Conservation (phyloP, 805 yeast species). For the Metschnikowia borealis region DNA sequence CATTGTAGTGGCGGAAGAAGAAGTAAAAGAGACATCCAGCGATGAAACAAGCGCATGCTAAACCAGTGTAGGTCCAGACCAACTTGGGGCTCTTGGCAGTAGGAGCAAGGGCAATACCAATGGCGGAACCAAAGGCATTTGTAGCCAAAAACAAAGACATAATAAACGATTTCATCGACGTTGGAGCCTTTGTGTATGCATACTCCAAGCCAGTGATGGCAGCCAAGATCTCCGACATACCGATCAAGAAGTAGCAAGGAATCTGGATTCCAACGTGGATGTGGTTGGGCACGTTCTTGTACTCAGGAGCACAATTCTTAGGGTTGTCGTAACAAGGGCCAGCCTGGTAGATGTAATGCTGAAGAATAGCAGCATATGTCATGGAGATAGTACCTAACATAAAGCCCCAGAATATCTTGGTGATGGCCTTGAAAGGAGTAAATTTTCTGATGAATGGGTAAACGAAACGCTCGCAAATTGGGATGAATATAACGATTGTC, state of each 20-base stretch:
- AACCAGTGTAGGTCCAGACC: constrained; percentile 63
- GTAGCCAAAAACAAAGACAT: constrained; percentile 55
- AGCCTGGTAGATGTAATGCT: constrained; percentile 13
- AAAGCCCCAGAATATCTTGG: constrained; percentile 16
- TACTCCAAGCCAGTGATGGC: constrained; percentile 17
- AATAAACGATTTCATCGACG: constrained; percentile 16
- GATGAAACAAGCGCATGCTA: constrained; percentile 53
- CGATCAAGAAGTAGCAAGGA: constrained; percentile 12
- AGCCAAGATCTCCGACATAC: constrained; percentile 13
- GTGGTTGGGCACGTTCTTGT: constrained; percentile 7
- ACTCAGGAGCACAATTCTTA: constrained; percentile 11
- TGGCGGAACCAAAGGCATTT: constrained; percentile 69
- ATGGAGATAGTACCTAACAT: constrained; percentile 10
- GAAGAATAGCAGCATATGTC: constrained; percentile 14
- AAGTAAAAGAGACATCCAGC: constrained; percentile 62
- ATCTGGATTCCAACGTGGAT: constrained; percentile 11
- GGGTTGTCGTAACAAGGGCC: constrained; percentile 14
- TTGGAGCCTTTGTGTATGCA: constrained; percentile 17
- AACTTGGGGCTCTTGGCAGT: constrained; percentile 65
- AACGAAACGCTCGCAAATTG: constrained; percentile 10
- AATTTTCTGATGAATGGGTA: constrained; percentile 14
- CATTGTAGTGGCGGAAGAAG: constrained; percentile 50
- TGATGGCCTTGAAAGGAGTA: constrained; percentile 16
- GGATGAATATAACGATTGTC: constrained; percentile 12
- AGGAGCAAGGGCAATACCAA: constrained; percentile 57